Conservation (phyloP, 176 grass and related monocot genomes). For the Avena insularis region DNA sequence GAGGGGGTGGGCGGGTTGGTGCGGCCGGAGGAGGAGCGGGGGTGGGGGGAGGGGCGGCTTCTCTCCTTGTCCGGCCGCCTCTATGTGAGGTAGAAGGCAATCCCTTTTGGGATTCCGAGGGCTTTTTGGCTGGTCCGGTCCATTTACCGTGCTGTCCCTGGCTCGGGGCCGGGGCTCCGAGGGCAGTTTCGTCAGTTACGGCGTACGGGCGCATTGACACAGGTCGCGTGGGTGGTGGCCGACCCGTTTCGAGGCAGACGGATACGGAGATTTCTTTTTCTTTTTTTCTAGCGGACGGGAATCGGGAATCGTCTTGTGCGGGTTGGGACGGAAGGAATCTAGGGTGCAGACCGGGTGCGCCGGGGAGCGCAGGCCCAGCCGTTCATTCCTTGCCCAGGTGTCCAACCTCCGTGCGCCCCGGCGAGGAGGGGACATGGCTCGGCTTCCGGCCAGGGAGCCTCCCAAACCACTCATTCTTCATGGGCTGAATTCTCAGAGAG, state of each 20-base stretch:
- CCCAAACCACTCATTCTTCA: too few relatives aligned
- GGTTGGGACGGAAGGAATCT: too few relatives aligned
- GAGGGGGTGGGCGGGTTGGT: neutral
- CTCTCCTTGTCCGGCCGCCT: constrained; percentile 1
- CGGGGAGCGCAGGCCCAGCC: too few relatives aligned
- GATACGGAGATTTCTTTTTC: neutral
- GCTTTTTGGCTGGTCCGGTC: neutral
- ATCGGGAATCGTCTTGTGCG: neutral
- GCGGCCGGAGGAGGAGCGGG: neutral
- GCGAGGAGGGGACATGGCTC: too few relatives aligned
- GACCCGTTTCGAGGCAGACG: neutral
- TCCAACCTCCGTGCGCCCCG: too few relatives aligned
- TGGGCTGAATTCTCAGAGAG: too few relatives aligned
- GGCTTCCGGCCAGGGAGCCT: too few relatives aligned
- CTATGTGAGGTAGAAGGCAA: neutral
- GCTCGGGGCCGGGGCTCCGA: neutral
- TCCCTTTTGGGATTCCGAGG: constrained; percentile 4
- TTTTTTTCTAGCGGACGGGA: neutral
- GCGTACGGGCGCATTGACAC: neutral
- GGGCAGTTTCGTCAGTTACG: neutral
- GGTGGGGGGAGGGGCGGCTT: neutral
- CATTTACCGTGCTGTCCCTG: neutral
- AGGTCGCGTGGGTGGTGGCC: constrained; percentile 5
- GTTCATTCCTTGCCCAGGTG: too few relatives aligned
- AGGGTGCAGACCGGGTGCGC: too few relatives aligned